phyloP scores from a whole-genome alignment of 495 filamentous ascomycete genomes.

The Usnea hakonensis region DNA sequence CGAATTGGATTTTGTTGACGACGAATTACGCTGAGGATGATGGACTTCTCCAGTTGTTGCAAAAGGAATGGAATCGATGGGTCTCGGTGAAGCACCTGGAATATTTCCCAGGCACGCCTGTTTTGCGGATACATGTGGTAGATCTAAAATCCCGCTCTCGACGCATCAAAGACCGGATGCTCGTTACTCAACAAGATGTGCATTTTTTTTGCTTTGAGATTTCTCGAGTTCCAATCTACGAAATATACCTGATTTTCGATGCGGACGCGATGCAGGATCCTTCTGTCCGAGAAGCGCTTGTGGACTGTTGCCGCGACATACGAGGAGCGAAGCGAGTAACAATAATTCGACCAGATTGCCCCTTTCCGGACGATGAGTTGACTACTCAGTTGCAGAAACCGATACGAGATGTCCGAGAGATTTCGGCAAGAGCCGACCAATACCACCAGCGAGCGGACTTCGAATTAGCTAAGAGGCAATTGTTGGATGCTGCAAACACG shows the following conservation, averaged over 20 bases:
- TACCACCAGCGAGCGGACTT: background rate
- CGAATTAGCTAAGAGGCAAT: background rate
- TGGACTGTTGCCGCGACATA: too few relatives aligned
- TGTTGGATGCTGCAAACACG: background rate
- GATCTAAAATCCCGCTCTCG: too few relatives aligned
- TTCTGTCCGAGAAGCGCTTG: too few relatives aligned
- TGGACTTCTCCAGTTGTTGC: too few relatives aligned
- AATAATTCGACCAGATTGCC: background rate
- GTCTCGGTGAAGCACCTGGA: too few relatives aligned
- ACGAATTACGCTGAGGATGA: background rate
- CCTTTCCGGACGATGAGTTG: background rate
- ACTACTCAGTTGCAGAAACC: background rate
- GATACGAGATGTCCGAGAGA: background rate
- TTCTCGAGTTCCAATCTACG: too few relatives aligned
- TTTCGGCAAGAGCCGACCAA: background rate
- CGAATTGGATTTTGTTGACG: background rate
- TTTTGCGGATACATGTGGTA: background rate
- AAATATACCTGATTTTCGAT: too few relatives aligned
- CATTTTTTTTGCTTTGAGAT: too few relatives aligned
- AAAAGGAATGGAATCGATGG: background rate
- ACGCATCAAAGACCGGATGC: too few relatives aligned
- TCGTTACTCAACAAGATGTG: background rate
- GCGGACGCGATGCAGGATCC: too few relatives aligned
- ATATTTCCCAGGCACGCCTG: background rate
- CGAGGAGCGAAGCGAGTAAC: background rate